Conservation (phyloP, 495 filamentous ascomycete species). For the Lentithecium fluviatile region DNA sequence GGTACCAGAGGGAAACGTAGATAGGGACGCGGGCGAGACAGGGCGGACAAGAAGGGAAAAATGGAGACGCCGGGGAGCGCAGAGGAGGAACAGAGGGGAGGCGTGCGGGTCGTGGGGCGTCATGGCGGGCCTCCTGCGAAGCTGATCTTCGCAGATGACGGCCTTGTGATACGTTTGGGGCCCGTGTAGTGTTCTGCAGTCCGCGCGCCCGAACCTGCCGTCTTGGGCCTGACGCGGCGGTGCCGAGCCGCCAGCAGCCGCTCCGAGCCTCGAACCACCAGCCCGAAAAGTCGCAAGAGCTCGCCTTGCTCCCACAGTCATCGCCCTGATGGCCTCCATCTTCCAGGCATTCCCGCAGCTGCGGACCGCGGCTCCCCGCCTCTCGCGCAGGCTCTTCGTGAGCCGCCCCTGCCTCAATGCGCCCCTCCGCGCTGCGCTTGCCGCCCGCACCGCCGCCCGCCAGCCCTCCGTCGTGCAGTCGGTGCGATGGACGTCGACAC, state of each 20-base stretch:
- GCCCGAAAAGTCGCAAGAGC: neutral
- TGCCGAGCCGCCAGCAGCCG: neutral
- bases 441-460: constrained; percentile 15
- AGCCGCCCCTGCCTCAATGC: constrained; percentile 62
- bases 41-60: neutral
- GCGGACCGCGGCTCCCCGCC: constrained; percentile 52
- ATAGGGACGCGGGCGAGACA: neutral
- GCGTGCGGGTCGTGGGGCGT: neutral
- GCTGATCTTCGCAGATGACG: neutral
- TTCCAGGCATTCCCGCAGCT: constrained; percentile 50
- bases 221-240: neutral
- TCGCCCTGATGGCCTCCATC: constrained; percentile 41
- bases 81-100: neutral
- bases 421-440: constrained; percentile 37
- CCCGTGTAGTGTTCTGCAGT: neutral
- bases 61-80: neutral
- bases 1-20: neutral
- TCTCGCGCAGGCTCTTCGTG: constrained; percentile 57
- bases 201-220: neutral
- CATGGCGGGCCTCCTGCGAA: neutral
- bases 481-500: constrained; percentile 36
- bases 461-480: constrained; percentile 36
- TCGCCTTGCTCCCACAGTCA: neutral
- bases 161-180: neutral
- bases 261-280: neutral